phyloP scores from a whole-genome alignment of 768 basidiomycete species.

The Lentinula sp. region DNA sequence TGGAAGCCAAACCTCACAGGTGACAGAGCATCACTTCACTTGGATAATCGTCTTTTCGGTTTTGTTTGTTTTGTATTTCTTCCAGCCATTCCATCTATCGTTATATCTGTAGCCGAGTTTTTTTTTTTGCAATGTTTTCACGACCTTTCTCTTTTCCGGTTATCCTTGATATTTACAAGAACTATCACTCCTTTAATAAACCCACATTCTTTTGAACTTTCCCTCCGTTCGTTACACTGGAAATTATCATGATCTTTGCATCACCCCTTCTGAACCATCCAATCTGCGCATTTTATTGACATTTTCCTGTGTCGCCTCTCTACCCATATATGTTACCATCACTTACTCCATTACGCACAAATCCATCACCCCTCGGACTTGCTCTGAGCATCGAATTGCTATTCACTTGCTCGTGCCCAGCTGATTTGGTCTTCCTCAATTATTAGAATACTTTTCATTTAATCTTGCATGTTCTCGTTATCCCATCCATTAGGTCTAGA shows the following conservation, averaged over 20 bases:
- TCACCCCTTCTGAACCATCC: neutral
- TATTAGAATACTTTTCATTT: neutral
- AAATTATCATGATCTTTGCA: neutral
- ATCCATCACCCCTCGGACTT: neutral
- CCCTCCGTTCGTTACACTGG: neutral
- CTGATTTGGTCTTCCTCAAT: neutral
- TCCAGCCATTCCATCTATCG: neutral
- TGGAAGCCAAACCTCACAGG: neutral
- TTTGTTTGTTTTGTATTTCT: neutral
- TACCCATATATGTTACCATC: neutral
- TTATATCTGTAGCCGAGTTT: neutral
- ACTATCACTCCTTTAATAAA: neutral
- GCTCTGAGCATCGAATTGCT: neutral
- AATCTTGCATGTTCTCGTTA: constrained; percentile 1
- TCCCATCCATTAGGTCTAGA: constrained; percentile 1
- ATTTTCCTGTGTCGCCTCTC: neutral
- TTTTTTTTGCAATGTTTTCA: neutral
- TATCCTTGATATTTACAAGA: neutral
- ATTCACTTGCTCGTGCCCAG: neutral
- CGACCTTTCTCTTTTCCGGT: neutral
- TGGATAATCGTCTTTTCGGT: too few relatives aligned
- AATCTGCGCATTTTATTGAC: neutral
- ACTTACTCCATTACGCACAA: too few relatives aligned
- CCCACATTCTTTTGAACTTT: neutral
- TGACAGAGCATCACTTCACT: neutral